Evolutionary conservation across 768 basidiomycete genomes (phyloP).

Genomic region (Strobilomyces confusus): DNA sequence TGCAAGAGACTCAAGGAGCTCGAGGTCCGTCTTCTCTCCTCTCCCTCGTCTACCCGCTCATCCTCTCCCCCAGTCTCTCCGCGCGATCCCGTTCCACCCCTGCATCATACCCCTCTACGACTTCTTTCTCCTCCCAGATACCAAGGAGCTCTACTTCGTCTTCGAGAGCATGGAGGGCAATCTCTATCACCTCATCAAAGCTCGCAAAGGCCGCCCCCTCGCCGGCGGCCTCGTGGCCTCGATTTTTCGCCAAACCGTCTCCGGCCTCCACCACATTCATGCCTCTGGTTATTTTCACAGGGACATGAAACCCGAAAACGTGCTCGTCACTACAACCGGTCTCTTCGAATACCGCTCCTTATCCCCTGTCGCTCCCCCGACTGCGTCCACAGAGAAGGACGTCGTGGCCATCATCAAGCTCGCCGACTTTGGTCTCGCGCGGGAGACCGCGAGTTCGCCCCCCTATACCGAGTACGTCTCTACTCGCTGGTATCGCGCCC

Average conservation of each 20-base stretch:
- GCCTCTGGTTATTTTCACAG: slow-evolving; percentile 93
- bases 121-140: slow-evolving; percentile 93
- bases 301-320: slow-evolving; percentile 99
- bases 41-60: slow-evolving; percentile 16
- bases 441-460: slow-evolving; percentile 81
- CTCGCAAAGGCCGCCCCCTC: slow-evolving; percentile 89
- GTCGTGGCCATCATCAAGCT: slow-evolving; percentile 97
- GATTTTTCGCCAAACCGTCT: slow-evolving; percentile 89
- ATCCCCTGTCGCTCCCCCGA: slow-evolving; percentile 60
- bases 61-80: slow-evolving; percentile 67
- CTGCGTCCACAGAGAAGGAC: slow-evolving; percentile 78
- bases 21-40: slow-evolving; percentile 55
- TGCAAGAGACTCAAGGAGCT: slow-evolving; percentile 94
- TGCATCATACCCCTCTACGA: slow-evolving; percentile 99
- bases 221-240: slow-evolving; percentile 96
- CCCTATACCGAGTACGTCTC: slow-evolving; percentile 99
- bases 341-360: slow-evolving; percentile 86
- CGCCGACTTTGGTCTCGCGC: slow-evolving; percentile 95
- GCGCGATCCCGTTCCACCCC: slow-evolving; percentile 90
- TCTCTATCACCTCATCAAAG: slow-evolving; percentile 97
- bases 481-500: slow-evolving; percentile 99
- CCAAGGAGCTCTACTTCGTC: slow-evolving; percentile 97
- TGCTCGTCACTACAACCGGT: slow-evolving; percentile 96
- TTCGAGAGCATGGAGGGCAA: slow-evolving; percentile 99
- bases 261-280: slow-evolving; percentile 92